Evolutionary conservation across 176 grass and related monocot genomes (phyloP), one percentile per base, ranked within the genome.

Genomic region (Saccharum officinarum): DNA sequence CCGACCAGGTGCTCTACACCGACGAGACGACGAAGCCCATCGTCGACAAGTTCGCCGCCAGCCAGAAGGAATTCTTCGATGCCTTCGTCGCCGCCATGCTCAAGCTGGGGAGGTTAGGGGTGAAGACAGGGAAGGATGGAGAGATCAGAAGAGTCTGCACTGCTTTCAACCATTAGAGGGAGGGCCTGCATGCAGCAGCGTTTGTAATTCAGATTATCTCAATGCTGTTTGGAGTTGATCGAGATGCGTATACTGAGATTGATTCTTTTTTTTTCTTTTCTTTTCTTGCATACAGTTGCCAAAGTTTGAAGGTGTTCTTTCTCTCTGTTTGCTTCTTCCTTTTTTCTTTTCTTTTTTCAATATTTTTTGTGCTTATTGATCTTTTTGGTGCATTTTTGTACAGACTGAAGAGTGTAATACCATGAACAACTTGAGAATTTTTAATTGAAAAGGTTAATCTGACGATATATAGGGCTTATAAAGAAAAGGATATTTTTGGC

Each of bases 81-180:
- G 95, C 89, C 0, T 98, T 98, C 26, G 28, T 38, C 0, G 15
- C 6, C 8, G 83, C 92, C n/a, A 93, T 91, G 86, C 54, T 79
- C 40, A 93, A 83, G 85, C 81, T 98, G 10, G 95, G 92, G 50
- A 92, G 91, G 60, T 20, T 98, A 50, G 89, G 93, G 44, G 92
- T 95, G 70, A 93, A 93, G 82, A 90, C 83, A 0, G 93, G 92
- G 6, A 67, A 66, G 1, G 39, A 84, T 41, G 95, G 92, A 16
- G 87, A 95, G 71, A 89, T 97, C 80, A 92, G 95, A 63, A 91
- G 59, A 88, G 86, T 82, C 33, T 97, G 95, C 92, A 94, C 92
- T 16, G 81, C 88, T 57, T 92, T 91, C 92, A 97, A 97, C 82
- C 54, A 75, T 60, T 87, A 91, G 87, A 91, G 75, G 47, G 47